Conservation (phyloP, 768 basidiomycete genomes). For the Candolleomyces eurysporus region DNA sequence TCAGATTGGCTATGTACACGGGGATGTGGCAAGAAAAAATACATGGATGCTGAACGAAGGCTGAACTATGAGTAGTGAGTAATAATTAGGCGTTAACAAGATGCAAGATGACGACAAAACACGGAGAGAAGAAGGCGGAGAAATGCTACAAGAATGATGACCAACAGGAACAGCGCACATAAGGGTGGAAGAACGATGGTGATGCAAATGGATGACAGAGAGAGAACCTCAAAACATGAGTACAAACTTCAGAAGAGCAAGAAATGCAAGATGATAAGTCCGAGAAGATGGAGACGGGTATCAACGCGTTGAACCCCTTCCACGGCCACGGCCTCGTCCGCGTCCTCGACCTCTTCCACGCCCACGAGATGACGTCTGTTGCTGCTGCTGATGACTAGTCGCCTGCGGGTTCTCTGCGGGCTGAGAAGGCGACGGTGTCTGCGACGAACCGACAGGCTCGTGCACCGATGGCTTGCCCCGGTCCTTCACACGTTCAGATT, state of each 20-base stretch:
- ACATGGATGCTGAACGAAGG: neutral
- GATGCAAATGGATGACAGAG: too few species aligned
- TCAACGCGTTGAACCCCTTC: slow-evolving; percentile 8
- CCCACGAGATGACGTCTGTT: slow-evolving; percentile 17
- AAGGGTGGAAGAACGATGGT: too few species aligned
- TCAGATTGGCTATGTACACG: neutral
- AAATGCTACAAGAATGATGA: neutral
- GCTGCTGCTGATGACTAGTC: slow-evolving; percentile 7
- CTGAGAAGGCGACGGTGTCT: neutral
- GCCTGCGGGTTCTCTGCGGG: neutral
- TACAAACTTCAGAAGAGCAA: too few species aligned
- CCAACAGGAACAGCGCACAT: neutral
- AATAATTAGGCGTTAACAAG: too few species aligned
- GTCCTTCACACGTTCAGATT: neutral
- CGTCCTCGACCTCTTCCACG: slow-evolving; percentile 40
- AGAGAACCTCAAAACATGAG: too few species aligned
- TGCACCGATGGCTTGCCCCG: neutral
- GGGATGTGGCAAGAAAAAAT: neutral
- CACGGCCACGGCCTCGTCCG: slow-evolving; percentile 30
- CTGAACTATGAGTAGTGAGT: neutral
- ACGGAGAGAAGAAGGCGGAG: neutral
- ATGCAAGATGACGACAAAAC: too few species aligned
- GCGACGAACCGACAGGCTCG: neutral
- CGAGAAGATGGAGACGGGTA: neutral
- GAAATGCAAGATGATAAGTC: too few species aligned